Evolutionary conservation across 1,284 basidiomycete species (phyloP), one percentile per base, ranked within the genome.

Genomic region (Leccinum subatratum): DNA sequence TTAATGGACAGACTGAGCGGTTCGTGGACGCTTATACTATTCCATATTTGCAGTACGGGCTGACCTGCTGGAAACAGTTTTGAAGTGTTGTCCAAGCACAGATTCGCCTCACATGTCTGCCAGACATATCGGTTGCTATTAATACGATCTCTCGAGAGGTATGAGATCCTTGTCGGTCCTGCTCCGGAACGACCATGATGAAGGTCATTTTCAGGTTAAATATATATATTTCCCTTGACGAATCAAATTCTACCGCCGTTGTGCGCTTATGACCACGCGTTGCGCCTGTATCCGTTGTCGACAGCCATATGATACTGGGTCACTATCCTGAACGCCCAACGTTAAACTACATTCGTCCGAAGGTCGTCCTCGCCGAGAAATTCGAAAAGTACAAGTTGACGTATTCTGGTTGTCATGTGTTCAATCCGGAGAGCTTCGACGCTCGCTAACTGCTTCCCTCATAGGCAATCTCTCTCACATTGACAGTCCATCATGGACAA

Each of bases 341-440:
- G 30, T 56, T 72, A 42, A 70, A 71, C 62, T 62, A 62, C 18
- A 63, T 54, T 34, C 48, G 54, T 64, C 54, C 60, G 12, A 72
- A 96, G 94, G 82, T 98, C 25, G 85, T 99, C n/a, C 83, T 99
- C 12, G 97, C 97, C 1, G 97, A 99, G 79, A 95, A 92, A 77
- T 98, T 97, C 77, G 96, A 98, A 74, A 86, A 93, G 45, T 99
- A 94, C 77, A 95, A 97, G 73, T 83, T 98, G 70, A 99, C 96
- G 1, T 99, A 99, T 75, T 96, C 96, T 69, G 95, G 94, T 6
- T 99, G 97, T 74, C 96, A 98, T 78, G 97, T 99, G 34, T 95
- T 99, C 83, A 99, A 99, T 77, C 97, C 97, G 0, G 96, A 97
- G 14, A 88, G 89, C 63, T 51, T 8, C 1, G 12, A 9, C 12